These are phyloP conservation scores for Candida methanosorbosa DNA, from an alignment of 805 yeast species.

Conservation along the genomic window DNA sequence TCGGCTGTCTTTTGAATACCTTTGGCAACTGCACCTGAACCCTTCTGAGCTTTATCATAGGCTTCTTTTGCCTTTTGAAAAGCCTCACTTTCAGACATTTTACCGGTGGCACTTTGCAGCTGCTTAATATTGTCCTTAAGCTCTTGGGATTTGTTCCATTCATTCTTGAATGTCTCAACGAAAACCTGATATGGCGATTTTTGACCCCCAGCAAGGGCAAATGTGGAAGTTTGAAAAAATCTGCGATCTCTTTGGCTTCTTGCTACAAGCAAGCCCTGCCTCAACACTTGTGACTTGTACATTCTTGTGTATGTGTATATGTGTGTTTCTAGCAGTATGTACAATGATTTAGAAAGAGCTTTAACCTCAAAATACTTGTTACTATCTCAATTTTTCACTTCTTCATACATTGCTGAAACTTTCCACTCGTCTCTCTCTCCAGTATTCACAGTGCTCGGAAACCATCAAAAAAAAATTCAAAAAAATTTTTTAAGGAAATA, in stretches of 20 bases:
- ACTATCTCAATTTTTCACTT: no score
- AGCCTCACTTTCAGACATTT: slow-evolving; percentile 89
- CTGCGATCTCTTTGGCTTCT: slow-evolving; percentile 1
- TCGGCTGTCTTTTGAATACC: slow-evolving; percentile 87
- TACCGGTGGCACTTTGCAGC: slow-evolving; percentile 90
- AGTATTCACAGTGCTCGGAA: no score
- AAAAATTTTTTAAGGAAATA: no score
- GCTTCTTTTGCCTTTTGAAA: slow-evolving; percentile 92
- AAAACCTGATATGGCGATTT: slow-evolving; percentile 88
- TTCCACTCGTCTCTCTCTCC: no score
- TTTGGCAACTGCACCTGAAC: slow-evolving; percentile 51
- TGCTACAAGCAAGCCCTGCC: not conserved
- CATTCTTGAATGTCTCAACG: slow-evolving; percentile 82
- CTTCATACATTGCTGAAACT: no score
- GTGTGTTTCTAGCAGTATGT: no score
- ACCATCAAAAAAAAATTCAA: no score
- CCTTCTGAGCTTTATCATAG: slow-evolving; percentile 72
- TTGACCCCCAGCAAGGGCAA: slow-evolving; percentile 17
- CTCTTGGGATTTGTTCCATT: slow-evolving; percentile 86
- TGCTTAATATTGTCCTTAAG: slow-evolving; percentile 90
- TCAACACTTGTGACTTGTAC: not conserved
- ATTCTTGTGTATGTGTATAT: not conserved
- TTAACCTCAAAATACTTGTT: no score
- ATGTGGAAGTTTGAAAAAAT: slow-evolving; percentile 8
- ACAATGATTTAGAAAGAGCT: no score